Base-by-base conservation (phyloP, 1,284 basidiomycete species). In the Athelia sp. region DNA sequence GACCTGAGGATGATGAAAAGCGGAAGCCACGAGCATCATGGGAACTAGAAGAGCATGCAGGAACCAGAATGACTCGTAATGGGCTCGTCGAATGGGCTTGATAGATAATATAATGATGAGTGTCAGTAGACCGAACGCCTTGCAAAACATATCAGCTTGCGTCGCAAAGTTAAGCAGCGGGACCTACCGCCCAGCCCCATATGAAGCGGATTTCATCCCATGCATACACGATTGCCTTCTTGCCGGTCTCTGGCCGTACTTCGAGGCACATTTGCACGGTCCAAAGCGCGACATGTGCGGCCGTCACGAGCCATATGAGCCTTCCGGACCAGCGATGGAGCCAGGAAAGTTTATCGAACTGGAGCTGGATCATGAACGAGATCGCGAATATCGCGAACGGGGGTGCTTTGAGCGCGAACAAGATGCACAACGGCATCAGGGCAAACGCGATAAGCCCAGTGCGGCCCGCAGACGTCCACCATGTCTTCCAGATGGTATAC, bases 321-420 rank as follows among this genome's bases (percentile, higher is more conserved):
- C 87, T 74, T 2, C 86, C 92, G 3, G 78, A 72, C 77, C 83
- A 87, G 38, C 81, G 79, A 68, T 91, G 90, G 11, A 90, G 68
- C 63, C 80, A 76, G 3, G 79, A 71, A 19, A 92, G 78, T 58
- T 90, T 89, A 70, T 94, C 91, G 57, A 88, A 86, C 56, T 84
- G 79, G 29, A 90, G 65, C 47, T 88, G 81, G 21, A 82, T 79
- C 52, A 87, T 73, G 53, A 79, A 79, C 0, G 82, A 78, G 21
- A 86, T 71, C n/a, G 90, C 81, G 58, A 93, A 81, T 42, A 93
- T 60, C 45, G 90, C 90, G 58, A 92, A 86, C 0, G 92, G 92
- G 11, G 87, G 83, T 3, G 87, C 76, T 64, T 93, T 93, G 63
- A 93, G 76, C 2, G 85, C 90, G 51, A 93, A 77, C 10, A 92